Evolutionary conservation across 371 early-diverging fungal species (phyloP).

Genomic region (Aphelidium insulamus): DNA sequence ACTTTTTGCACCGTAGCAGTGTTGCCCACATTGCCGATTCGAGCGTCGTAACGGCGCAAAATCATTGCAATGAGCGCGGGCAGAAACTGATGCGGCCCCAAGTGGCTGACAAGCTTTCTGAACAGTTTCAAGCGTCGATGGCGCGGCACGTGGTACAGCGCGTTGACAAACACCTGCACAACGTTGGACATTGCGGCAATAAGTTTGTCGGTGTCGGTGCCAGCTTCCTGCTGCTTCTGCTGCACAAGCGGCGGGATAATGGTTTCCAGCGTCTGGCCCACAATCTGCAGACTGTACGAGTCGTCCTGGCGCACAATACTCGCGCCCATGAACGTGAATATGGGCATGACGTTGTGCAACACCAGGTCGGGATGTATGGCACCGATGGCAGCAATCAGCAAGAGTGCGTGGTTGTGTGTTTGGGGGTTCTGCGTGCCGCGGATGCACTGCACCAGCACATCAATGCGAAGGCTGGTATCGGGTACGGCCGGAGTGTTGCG

Average conservation of each 20-base stretch:
- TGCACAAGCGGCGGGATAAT: slow-evolving; percentile 60
- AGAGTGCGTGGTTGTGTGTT: slow-evolving; percentile 69
- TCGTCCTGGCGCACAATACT: slow-evolving; percentile 84
- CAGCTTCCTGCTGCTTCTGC: background rate
- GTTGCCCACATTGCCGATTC: slow-evolving; percentile 24
- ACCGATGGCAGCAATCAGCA: slow-evolving; percentile 72
- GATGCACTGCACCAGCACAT: slow-evolving; percentile 69
- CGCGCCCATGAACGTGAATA: slow-evolving; percentile 96
- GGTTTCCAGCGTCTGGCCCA: slow-evolving; percentile 64
- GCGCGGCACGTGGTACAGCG: slow-evolving; percentile 72
- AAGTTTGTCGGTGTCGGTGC: background rate
- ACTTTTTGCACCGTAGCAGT: background rate
- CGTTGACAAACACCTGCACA: slow-evolving; percentile 77
- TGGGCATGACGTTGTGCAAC: slow-evolving; percentile 76
- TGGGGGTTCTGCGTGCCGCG: slow-evolving; percentile 81
- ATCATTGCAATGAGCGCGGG: slow-evolving; percentile 44
- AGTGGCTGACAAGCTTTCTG: slow-evolving; percentile 46
- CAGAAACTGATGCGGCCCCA: slow-evolving; percentile 55
- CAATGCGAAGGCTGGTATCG: slow-evolving; percentile 41
- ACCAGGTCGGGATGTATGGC: slow-evolving; percentile 58
- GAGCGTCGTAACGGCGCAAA: slow-evolving; percentile 38
- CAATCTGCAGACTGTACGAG: slow-evolving; percentile 82
- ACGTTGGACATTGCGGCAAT: slow-evolving; percentile 24
- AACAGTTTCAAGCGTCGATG: slow-evolving; percentile 77
- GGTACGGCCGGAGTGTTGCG: background rate